Evolutionary conservation across 2,329 filamentous ascomycete species (phyloP).

Genomic region (Penicillium palitans): DNA sequence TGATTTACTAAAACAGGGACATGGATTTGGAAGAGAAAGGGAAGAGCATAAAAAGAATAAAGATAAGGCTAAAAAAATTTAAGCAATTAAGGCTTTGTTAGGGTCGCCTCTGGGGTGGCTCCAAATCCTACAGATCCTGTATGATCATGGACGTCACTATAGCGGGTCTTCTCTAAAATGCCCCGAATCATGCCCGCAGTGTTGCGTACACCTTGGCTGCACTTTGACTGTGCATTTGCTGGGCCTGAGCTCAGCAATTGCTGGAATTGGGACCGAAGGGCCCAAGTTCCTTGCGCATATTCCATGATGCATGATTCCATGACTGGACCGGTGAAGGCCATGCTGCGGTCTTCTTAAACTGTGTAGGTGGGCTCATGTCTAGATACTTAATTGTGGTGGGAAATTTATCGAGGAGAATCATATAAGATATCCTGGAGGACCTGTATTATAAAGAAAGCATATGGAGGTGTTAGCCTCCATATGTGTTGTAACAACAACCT

Average conservation of each 20-base stretch:
- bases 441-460: not conserved
- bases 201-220: not conserved
- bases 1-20: not conserved
- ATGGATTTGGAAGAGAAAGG: not conserved
- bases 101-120: not conserved
- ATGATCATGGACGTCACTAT: constrained; percentile 9
- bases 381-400: not conserved
- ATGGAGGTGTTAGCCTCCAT: not conserved
- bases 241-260: not conserved
- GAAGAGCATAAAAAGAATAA: not conserved
- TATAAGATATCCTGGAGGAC: too few relatives aligned
- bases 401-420: not conserved
- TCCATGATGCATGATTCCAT: not conserved
- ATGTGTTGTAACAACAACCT: not conserved
- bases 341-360: not conserved
- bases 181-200: not conserved
- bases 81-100: not conserved
- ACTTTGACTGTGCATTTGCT: not conserved
- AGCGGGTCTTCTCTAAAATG: constrained; percentile 2
- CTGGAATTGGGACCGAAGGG: not conserved
- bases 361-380: too few relatives aligned
- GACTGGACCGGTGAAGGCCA: not conserved
- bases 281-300: not conserved
- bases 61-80: not conserved
- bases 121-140: not conserved